phyloP scores from a whole-genome alignment of 202 grass and related monocot genomes.

The Setaria italica region DNA sequence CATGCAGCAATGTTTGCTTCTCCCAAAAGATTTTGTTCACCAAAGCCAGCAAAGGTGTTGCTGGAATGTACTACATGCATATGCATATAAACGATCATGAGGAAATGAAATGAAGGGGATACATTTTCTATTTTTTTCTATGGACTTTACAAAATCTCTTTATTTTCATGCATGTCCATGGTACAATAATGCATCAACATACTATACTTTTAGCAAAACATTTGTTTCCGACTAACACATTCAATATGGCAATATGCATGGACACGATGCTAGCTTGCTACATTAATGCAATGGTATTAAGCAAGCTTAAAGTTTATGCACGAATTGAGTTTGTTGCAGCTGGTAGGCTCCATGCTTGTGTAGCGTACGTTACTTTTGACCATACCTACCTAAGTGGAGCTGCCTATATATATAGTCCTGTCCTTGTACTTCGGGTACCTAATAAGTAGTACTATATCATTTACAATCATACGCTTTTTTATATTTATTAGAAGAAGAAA shows the following conservation, averaged over 20 bases:
- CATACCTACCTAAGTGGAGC: slow-evolving; percentile 12
- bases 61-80: neutral
- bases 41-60: neutral
- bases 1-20: slow-evolving; percentile 29
- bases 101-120: neutral
- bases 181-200: neutral
- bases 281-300: slow-evolving; percentile 5
- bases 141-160: neutral
- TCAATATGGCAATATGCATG: slow-evolving; percentile 1
- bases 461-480: neutral
- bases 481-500: neutral
- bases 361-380: slow-evolving; percentile 32
- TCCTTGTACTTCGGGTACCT: slow-evolving; percentile 8
- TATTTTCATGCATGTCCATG: neutral
- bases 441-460: neutral
- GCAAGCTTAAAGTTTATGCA: neutral
- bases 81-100: neutral
- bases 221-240: slow-evolving; percentile 1
- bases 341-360: slow-evolving; percentile 29
- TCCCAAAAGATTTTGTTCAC: slow-evolving; percentile 13
- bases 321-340: slow-evolving; percentile 10
- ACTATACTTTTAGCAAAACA: neutral
- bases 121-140: neutral
- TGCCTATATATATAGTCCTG: neutral
- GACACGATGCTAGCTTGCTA: neutral